Conservation (phyloP, 2,329 filamentous ascomycete species). For the Alternaria incomplexa region DNA sequence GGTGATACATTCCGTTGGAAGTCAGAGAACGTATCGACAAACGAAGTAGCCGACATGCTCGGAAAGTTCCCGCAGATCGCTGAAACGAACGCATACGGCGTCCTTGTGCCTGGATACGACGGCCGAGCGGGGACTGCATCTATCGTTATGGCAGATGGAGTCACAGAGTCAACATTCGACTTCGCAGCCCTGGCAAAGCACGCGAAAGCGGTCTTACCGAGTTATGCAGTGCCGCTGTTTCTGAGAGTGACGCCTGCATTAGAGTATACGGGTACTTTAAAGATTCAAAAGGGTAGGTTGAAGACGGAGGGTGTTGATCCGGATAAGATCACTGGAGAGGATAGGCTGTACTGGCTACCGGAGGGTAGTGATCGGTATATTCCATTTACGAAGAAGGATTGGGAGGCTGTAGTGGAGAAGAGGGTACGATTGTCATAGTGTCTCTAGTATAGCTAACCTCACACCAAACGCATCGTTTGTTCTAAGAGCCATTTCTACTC, state of each 20-base stretch:
- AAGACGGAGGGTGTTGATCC: slow-evolving; percentile 53
- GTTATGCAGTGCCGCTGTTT: slow-evolving; percentile 56
- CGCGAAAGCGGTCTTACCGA: slow-evolving; percentile 48
- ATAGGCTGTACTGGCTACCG: slow-evolving; percentile 53
- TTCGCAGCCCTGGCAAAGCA: slow-evolving; percentile 49
- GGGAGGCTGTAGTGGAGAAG: slow-evolving; percentile 40
- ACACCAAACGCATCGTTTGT: neutral
- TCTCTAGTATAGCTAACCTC: neutral
- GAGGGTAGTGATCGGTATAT: slow-evolving; percentile 42
- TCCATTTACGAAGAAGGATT: slow-evolving; percentile 48
- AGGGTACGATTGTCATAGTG: slow-evolving; percentile 30
- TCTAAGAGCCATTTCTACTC: neutral
- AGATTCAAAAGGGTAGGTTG: slow-evolving; percentile 53
- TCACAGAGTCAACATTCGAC: slow-evolving; percentile 39
- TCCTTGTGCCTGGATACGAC: slow-evolving; percentile 53
- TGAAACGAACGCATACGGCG: slow-evolving; percentile 55
- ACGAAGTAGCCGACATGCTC: slow-evolving; percentile 53
- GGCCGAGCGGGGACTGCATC: slow-evolving; percentile 54
- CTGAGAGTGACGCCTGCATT: slow-evolving; percentile 48
- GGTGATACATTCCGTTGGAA: slow-evolving; percentile 52
- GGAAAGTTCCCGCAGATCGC: slow-evolving; percentile 50
- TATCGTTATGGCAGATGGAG: slow-evolving; percentile 45
- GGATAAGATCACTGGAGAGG: slow-evolving; percentile 46
- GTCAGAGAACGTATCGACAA: slow-evolving; percentile 56
- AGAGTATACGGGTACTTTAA: slow-evolving; percentile 55